These are phyloP conservation scores for Rhizopus delemar DNA, from an alignment of 371 early-diverging fungal species.

Conservation along the genomic window DNA sequence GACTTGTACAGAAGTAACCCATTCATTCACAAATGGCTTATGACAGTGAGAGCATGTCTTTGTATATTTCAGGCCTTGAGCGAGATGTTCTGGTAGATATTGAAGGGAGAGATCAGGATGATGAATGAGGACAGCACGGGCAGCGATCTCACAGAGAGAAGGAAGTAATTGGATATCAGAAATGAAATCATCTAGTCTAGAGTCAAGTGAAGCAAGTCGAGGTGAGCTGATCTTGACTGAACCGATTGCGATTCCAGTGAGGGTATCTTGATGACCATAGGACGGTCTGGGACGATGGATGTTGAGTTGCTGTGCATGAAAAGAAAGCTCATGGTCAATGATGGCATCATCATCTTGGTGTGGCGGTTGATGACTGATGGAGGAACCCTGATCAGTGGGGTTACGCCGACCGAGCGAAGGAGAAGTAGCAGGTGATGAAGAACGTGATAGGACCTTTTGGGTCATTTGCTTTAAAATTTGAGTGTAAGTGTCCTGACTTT, in stretches of 20 bases:
- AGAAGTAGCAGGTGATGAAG: constrained; percentile 31
- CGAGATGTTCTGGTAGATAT: constrained; percentile 43
- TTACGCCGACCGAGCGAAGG: constrained; percentile 33
- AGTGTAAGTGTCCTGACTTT: constrained; percentile 45
- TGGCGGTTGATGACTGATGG: constrained; percentile 1
- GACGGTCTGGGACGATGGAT: constrained; percentile 34
- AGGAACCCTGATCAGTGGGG: neutral
- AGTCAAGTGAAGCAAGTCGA: neutral
- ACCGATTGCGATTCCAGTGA: neutral
- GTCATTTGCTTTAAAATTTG: constrained; percentile 54
- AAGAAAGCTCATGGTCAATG: constrained; percentile 49
- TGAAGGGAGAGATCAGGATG: constrained; percentile 26
- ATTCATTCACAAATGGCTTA: constrained; percentile 60
- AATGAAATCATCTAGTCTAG: neutral
- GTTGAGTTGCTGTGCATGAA: constrained; percentile 45
- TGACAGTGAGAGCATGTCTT: constrained; percentile 53
- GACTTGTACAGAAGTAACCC: constrained; percentile 65
- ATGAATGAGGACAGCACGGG: constrained; percentile 15
- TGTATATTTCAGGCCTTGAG: constrained; percentile 36
- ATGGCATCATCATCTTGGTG: constrained; percentile 45
- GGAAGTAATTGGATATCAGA: constrained; percentile 16
- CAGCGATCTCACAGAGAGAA: constrained; percentile 22
- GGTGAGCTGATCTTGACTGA: neutral
- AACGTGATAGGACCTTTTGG: constrained; percentile 46
- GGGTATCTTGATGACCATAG: neutral